Percentiles rank a stretch among this genome's conserved stretches.
These are phyloP conservation scores for Fusarium solani-melongenae DNA, from an alignment of 2,329 filamentous ascomycete species.

Conservation along the genomic window DNA sequence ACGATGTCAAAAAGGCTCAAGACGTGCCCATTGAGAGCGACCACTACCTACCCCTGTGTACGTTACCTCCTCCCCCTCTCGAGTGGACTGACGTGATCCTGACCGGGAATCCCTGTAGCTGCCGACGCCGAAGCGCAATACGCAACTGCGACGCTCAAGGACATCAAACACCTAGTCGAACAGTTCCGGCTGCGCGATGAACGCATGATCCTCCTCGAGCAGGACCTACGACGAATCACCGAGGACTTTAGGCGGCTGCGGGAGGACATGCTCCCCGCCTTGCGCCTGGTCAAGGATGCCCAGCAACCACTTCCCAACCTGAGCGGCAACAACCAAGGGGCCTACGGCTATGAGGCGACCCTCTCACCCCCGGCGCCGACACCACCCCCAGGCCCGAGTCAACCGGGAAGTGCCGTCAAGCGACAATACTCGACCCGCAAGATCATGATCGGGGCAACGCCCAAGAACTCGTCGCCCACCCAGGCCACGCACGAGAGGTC, in stretches of 20 bases:
- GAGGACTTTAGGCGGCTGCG: conserved; percentile 90
- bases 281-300: conserved; percentile 91
- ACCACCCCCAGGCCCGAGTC: conserved; percentile 61
- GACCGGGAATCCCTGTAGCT: conserved; percentile 62
- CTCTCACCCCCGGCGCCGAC: conserved; percentile 68
- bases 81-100: conserved; percentile 37
- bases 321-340: conserved; percentile 50
- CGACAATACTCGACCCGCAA: conserved; percentile 82
- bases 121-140: conserved; percentile 90
- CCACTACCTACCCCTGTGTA: conserved; percentile 93
- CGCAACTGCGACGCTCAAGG: conserved; percentile 88
- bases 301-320: conserved; percentile 82
- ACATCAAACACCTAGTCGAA: conserved; percentile 90
- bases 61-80: conserved; percentile 25
- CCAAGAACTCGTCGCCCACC: conserved; percentile 82
- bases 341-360: conserved; percentile 62
- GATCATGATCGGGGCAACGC: conserved; percentile 75
- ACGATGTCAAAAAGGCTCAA: conserved; percentile 95
- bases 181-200: conserved; percentile 92
- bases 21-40: conserved; percentile 91
- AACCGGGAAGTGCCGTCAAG: conserved; percentile 65
- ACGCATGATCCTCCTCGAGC: conserved; percentile 84
- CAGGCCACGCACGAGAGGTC: conserved; percentile 75
- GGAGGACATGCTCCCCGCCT: conserved; percentile 90
- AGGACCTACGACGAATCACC: conserved; percentile 83